Evolutionary conservation across 441 rosid species (phyloP).

Genomic region (Adansonia madagascariensis): DNA sequence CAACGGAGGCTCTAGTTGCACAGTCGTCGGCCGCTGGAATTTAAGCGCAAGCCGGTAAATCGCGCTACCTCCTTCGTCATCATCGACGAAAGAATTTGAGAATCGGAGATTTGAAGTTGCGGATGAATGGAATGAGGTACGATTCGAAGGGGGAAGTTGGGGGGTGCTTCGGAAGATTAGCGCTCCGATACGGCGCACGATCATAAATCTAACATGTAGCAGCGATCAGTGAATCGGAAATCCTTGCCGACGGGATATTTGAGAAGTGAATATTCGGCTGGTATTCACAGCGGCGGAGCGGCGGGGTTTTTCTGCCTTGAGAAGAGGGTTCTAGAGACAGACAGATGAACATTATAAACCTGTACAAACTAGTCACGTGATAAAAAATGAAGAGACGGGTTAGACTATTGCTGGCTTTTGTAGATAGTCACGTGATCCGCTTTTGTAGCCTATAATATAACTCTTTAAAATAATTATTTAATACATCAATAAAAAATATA

Average conservation of each 20-base stretch:
- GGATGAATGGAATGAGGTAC: constrained; percentile 33
- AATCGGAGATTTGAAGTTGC: constrained; percentile 34
- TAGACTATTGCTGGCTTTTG: too few species aligned
- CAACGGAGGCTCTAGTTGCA: constrained; percentile 33
- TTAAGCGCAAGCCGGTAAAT: constrained; percentile 53
- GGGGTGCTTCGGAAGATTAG: constrained; percentile 38
- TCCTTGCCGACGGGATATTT: neutral
- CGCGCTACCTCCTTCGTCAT: constrained; percentile 42
- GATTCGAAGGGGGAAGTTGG: constrained; percentile 34
- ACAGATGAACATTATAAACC: neutral
- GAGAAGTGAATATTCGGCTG: neutral
- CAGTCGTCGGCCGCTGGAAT: constrained; percentile 61
- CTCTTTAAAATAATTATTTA: too few species aligned
- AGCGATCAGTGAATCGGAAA: neutral
- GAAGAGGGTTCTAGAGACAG: neutral
- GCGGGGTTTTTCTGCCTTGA: neutral
- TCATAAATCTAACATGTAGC: constrained; percentile 37
- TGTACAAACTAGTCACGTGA: neutral
- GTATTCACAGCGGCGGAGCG: constrained; percentile 7
- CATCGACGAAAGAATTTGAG: constrained; percentile 39
- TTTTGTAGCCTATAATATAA: neutral
- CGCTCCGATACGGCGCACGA: constrained; percentile 33
- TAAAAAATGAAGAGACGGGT: neutral
- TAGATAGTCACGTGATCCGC: neutral
- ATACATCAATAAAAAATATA: too few species aligned